Conservation (phyloP, 345 rosid species). For the Ceriops tagal region DNA sequence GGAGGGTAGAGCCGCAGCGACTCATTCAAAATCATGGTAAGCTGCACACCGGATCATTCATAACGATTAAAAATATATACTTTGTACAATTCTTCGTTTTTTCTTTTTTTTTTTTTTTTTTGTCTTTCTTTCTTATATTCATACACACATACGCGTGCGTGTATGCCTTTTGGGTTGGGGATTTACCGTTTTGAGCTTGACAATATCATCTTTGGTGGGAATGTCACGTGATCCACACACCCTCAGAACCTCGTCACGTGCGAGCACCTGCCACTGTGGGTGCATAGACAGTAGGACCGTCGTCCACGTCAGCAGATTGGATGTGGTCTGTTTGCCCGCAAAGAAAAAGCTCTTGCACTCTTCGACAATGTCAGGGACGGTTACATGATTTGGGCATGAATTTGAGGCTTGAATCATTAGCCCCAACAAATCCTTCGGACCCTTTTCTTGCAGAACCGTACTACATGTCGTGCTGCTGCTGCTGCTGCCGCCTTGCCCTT, state of each 20-base stretch:
- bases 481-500: too few relatives aligned
- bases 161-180: background rate
- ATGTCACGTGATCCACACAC: slow-evolving; percentile 52
- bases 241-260: slow-evolving; percentile 59
- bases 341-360: slow-evolving; percentile 70
- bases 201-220: slow-evolving; percentile 38
- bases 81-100: too few relatives aligned
- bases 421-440: slow-evolving; percentile 26
- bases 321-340: slow-evolving; percentile 72
- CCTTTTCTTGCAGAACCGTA: slow-evolving; percentile 6
- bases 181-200: slow-evolving; percentile 34
- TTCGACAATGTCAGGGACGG: slow-evolving; percentile 37
- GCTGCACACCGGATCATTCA: slow-evolving; percentile 25
- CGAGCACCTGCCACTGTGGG: slow-evolving; percentile 57
- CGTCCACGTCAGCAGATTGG: slow-evolving; percentile 64
- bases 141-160: background rate
- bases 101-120: too few relatives aligned
- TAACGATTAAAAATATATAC: background rate
- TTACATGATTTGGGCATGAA: slow-evolving; percentile 35
- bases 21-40: slow-evolving; percentile 56
- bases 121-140: too few relatives aligned
- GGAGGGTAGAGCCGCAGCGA: slow-evolving; percentile 68
- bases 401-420: slow-evolving; percentile 33
- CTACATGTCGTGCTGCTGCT: background rate
- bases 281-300: slow-evolving; percentile 51